Evolutionary conservation across 345 rosid species (phyloP), one percentile per base, ranked within the genome.

Genomic region (Barbarea vulgaris): DNA sequence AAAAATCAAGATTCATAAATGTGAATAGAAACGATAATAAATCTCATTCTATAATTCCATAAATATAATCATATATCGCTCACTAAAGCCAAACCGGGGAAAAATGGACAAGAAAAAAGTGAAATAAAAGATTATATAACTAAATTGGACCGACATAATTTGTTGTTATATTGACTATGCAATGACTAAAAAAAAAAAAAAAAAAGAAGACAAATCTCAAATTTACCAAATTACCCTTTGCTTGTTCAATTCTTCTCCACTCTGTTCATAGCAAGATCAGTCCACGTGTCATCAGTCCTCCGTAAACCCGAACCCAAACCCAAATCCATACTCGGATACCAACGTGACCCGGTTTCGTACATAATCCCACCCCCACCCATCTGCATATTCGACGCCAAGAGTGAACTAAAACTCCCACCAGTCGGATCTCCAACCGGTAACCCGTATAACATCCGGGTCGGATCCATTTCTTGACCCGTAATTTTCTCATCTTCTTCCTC

Each of bases 331-430:
- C 73, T 75, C 77, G 81, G 76, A 47, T 68, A 73, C 75, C 75
- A 53, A 58, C 81, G 70, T 70, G 88, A 77, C 74, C 83, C 89
- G 65, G 67, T 79, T 33, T 84, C 77, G 65, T 70, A 74, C 24
- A 77, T 61, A 30, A 66, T 64, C 59, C 86, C 89, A 67, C 74
- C 69, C 59, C 86, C 89, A 67, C 74, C 69, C 52, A 80, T 62
- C 57, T 82, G 90, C 48, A 73, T 82, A 76, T 61, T 79, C 4
- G 90, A 70, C 3, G 89, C 67, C 81, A 88, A 47, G 1, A 88
- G 69, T 77, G 91, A 85, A 69, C 91, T 80, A 25, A 88, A 88
- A 76, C 88, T 87, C 64, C 85, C 87, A 14, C 83, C 58, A 33
- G 1, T 82, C 83, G 81, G 63, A 71, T 48, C 67, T 71, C 69